Conservation (phyloP, 1,284 basidiomycete species). For the Puccinia triticina region DNA sequence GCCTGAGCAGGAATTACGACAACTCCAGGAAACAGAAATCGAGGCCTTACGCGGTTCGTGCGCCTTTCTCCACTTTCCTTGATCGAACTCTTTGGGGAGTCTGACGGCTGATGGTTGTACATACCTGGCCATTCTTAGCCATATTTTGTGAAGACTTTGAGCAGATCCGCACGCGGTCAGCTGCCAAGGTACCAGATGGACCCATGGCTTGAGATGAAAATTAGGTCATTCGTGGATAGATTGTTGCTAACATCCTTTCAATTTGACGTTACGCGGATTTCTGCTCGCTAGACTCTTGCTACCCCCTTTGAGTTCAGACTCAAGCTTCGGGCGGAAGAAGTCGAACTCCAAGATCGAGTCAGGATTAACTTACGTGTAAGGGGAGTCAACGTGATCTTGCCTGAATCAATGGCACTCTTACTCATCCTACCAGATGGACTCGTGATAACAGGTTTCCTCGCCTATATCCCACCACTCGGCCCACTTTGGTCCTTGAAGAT, state of each 20-base stretch:
- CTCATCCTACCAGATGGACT: not conserved
- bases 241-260: not conserved
- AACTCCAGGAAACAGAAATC: constrained; percentile 44
- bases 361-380: constrained; percentile 42
- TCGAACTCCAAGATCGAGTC: constrained; percentile 44
- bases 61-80: not conserved
- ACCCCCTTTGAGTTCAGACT: constrained; percentile 44
- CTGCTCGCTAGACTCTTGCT: constrained; percentile 17
- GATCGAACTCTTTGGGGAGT: not conserved
- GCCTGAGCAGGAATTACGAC: constrained; percentile 31
- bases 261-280: not conserved
- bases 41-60: constrained; percentile 43
- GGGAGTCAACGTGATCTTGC: constrained; percentile 20
- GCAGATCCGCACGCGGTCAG: constrained; percentile 45
- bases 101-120: not conserved
- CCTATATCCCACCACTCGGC: constrained; percentile 32
- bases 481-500: constrained; percentile 43
- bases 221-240: not conserved
- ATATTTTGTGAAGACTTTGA: constrained; percentile 43
- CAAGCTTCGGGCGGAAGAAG: constrained; percentile 42
- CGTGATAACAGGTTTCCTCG: constrained; percentile 27
- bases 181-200: constrained; percentile 21
- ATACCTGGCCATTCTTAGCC: not conserved
- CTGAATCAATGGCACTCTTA: not conserved
- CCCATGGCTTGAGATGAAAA: not conserved